phyloP scores from a whole-genome alignment of 768 basidiomycete species.

The Mycena rebaudengoi region DNA sequence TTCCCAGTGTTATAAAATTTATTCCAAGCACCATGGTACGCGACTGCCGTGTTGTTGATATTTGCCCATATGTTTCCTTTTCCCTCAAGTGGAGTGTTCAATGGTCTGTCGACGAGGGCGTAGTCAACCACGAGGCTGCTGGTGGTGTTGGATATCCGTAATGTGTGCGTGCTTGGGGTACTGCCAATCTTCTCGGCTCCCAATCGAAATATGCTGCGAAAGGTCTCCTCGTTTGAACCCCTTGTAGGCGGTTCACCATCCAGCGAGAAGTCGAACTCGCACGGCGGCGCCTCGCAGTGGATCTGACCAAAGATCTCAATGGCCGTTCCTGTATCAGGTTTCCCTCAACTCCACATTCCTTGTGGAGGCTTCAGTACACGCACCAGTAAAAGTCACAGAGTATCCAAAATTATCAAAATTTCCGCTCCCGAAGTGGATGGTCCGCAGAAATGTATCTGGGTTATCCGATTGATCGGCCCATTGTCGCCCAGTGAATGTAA shows the following conservation, averaged over 20 bases:
- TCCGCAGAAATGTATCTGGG: neutral
- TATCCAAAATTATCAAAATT: neutral
- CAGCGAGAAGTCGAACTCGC: neutral
- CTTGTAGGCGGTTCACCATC: neutral
- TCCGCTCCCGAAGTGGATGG: neutral
- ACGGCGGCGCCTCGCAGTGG: neutral
- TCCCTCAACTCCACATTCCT: neutral
- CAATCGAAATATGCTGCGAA: neutral
- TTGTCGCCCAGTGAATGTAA: neutral
- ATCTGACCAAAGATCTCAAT: neutral
- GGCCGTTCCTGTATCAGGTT: neutral
- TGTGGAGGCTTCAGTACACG: neutral
- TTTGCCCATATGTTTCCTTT: neutral
- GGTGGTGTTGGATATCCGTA: neutral
- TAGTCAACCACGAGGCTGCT: neutral
- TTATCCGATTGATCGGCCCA: neutral
- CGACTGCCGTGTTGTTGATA: neutral
- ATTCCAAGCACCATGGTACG: neutral
- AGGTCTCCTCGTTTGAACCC: neutral
- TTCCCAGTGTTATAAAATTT: neutral
- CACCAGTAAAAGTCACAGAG: neutral
- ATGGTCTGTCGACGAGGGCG: neutral
- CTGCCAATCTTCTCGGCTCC: neutral
- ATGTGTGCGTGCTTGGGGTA: neutral
- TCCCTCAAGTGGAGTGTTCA: neutral